These are phyloP conservation scores for Aspergillus latus DNA, from an alignment of 2,329 filamentous ascomycete genomes.

Conservation along the genomic window DNA sequence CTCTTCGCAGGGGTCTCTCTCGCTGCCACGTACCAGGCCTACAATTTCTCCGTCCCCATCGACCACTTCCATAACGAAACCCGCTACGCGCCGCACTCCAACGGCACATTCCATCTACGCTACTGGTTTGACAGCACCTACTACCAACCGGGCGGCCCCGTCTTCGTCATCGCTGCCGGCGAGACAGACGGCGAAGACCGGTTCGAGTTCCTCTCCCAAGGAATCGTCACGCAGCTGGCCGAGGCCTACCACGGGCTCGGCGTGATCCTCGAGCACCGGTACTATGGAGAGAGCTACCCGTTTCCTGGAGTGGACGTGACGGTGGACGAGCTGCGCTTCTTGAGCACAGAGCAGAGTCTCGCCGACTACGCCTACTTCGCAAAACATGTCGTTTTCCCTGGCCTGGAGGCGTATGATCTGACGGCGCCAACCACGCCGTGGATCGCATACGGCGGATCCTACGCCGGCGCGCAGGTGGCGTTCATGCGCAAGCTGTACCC, in stretches of 20 bases:
- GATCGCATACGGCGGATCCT: constrained; percentile 80
- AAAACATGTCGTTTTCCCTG: constrained; percentile 67
- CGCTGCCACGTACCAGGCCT: constrained; percentile 3
- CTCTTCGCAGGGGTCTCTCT: background rate
- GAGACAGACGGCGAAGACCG: constrained; percentile 53
- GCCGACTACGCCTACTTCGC: constrained; percentile 83
- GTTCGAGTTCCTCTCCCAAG: constrained; percentile 72
- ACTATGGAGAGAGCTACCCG: constrained; percentile 78
- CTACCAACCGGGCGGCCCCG: constrained; percentile 75
- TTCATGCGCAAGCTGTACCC: constrained; percentile 76
- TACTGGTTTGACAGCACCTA: constrained; percentile 81
- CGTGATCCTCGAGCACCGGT: constrained; percentile 81
- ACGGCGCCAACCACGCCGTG: constrained; percentile 67
- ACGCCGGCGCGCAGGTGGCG: constrained; percentile 76
- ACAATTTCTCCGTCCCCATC: constrained; percentile 60
- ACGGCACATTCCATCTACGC: constrained; percentile 66
- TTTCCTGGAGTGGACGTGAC: constrained; percentile 58
- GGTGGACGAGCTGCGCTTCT: constrained; percentile 71
- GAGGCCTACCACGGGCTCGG: constrained; percentile 71
- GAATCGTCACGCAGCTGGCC: constrained; percentile 69
- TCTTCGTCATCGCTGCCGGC: constrained; percentile 73
- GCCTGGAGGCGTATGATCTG: constrained; percentile 66
- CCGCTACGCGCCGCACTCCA: constrained; percentile 72
- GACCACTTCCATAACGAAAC: constrained; percentile 84
- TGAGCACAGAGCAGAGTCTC: constrained; percentile 78